Base-by-base conservation (phyloP, 225 moss, liverwort and hornwort genomes). In the Rhytidiadelphus loreus region DNA sequence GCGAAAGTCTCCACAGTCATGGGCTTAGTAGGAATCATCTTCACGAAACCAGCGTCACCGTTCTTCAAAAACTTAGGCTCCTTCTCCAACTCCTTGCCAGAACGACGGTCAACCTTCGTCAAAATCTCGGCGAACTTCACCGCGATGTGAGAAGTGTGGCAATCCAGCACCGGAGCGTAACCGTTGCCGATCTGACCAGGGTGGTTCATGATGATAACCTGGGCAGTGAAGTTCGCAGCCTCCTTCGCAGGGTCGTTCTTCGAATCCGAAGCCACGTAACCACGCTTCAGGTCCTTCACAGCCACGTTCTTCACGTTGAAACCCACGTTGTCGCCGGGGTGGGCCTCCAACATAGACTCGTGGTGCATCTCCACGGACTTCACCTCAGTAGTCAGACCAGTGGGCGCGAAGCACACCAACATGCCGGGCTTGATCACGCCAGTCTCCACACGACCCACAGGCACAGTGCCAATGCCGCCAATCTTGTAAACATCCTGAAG, bases 401-500 rank as follows among this genome's bases (percentile, higher is more conserved):
- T 92, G 2, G 94, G 94, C 11, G 94, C 91, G 77, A 94, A 94
- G 76, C 88, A 91, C 66, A 94, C 94, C 88, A 94, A 16, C 94
- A 94, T 94, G 0, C 94, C 94, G 1, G 92, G 94, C 90, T 92
- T 92, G 85, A 94, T 94, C 48, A 94, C 75, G 28, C 91, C 91
- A 14, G 91, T 91, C 91, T 91, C 91, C 89, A 91, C 93, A 5
- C 84, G 91, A 1, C 94, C 93, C 94, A 88, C 93, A 41, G 84
- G 93, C 94, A 90, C 88, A 3, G 93, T 93, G 57, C 95, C 88
- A 55, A 88, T 88, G 53, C 88, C 88, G 18, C 88, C 88, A 5
- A 88, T 88, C 92, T 96, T 94, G 92, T 95, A 96, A 77, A 96
- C 94, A 63, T 96, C 95, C 96, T 96, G 96, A 20, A 96, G 89